Evolutionary conservation across 2,329 filamentous ascomycete genomes (phyloP).

Genomic region (Alternaria triticimaculans): DNA sequence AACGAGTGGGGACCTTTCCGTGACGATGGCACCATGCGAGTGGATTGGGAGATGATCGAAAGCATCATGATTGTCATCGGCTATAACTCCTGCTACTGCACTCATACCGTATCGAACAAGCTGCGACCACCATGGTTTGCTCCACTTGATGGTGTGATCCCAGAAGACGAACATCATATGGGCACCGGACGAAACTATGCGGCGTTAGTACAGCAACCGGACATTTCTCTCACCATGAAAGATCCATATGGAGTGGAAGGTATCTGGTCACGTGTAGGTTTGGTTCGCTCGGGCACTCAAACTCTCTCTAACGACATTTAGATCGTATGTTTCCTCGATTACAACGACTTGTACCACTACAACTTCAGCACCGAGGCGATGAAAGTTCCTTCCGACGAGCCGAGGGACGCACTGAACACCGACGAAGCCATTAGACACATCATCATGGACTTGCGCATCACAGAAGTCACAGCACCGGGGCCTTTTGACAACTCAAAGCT

Average conservation of each 20-base stretch:
- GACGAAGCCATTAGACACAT: conserved; percentile 75
- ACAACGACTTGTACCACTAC: conserved; percentile 69
- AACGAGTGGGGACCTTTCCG: conserved; percentile 76
- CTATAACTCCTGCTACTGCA: conserved; percentile 58
- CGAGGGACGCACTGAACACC: conserved; percentile 62
- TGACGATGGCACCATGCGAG: conserved; percentile 64
- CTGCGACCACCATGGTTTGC: conserved; percentile 40
- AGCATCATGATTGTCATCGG: conserved; percentile 73
- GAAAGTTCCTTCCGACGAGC: conserved; percentile 44
- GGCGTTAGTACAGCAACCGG: conserved; percentile 37
- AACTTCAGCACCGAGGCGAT: conserved; percentile 65
- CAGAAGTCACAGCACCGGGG: conserved; percentile 64
- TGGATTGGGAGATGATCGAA: conserved; percentile 84
- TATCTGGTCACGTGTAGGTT: conserved; percentile 70
- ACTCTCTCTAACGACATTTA: conserved; percentile 23
- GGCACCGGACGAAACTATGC: conserved; percentile 1
- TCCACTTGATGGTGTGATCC: conserved; percentile 37
- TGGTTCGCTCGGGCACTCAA: background rate
- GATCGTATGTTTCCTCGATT: conserved; percentile 56
- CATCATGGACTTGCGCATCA: conserved; percentile 69
- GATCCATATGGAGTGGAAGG: conserved; percentile 70
- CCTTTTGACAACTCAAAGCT: conserved; percentile 63
- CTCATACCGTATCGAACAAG: conserved; percentile 26
- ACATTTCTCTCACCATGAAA: conserved; percentile 57
- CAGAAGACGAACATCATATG: conserved; percentile 15